Evolutionary conservation across 345 rosid species (phyloP).

Genomic region (Eucalyptus coolabah): DNA sequence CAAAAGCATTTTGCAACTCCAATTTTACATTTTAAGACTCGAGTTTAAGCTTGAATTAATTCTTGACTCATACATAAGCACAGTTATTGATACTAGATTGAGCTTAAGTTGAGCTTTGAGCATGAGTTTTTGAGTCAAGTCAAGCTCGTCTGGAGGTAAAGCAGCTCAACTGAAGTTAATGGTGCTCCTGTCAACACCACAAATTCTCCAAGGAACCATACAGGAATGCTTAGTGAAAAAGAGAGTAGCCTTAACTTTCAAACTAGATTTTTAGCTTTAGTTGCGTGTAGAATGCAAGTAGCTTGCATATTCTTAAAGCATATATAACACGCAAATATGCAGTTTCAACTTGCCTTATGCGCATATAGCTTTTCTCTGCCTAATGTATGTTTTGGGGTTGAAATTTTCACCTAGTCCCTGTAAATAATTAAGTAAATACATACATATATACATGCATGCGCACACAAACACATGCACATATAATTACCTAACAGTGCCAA

Average conservation of each 20-base stretch:
- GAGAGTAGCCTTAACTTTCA: background rate
- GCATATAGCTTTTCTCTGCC: background rate
- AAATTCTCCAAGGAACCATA: background rate
- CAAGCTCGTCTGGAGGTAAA: background rate
- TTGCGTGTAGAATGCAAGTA: background rate
- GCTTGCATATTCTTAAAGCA: background rate
- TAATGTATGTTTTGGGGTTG: background rate
- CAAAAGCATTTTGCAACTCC: background rate
- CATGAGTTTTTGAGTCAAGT: background rate
- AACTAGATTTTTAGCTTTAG: background rate
- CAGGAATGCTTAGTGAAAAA: background rate
- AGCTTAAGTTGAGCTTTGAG: background rate
- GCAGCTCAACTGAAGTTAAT: background rate
- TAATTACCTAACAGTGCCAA: background rate
- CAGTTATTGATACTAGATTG: background rate
- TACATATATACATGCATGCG: background rate
- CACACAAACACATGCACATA: background rate
- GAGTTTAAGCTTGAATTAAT: background rate
- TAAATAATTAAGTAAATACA: background rate
- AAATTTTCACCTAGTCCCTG: background rate
- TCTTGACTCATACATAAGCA: background rate
- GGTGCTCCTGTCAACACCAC: background rate
- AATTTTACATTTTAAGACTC: background rate
- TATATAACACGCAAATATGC: background rate
- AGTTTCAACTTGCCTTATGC: background rate